Evolutionary conservation across 495 filamentous ascomycete genomes (phyloP), one percentile per base, ranked within the genome.

Genomic region (Podospora anserina): DNA sequence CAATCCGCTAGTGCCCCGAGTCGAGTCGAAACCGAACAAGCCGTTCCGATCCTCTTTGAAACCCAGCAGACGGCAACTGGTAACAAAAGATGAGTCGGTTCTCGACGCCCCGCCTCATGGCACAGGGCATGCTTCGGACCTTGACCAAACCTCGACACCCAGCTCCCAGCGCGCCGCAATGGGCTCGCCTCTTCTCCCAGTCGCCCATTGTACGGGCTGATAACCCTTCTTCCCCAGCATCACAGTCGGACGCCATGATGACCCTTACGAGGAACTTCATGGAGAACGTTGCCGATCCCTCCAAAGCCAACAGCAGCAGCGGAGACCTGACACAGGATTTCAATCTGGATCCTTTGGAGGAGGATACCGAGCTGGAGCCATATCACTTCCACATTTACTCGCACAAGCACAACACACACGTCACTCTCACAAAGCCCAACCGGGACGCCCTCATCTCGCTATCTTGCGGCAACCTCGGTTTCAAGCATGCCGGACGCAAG

Each of bases 321-420:
- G 55, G 66, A 0, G 27, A 63, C 18, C 27, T 76, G 49, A 61
- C 68, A n/a, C 64, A 68, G 13, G 66, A 64, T 13, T 23, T 78
- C 7, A 66, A 56, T 0, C 6, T 65, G 30, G 28, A 28, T 61
- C 9, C 39, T 49, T 49, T 49, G 18, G 66, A 66, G n/a, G 71
- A 76, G 7, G 75, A 75, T 19, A 69, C 68, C 61, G 74, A 71
- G 30, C 72, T 77, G 26, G 82, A 86, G 65, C 87, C 90, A 9
- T 90, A 95, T 81, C 91, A 94, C 72, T 86, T 99, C 66, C 92
- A 97, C 82, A 84, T 99, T 77, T 96, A 88, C 78, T 76, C 88
- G 49, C 88, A 89, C 69, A 95, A 91, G 82, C 95, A 97, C 85
- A 99, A 99, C 82, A 92, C 91, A 15, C 91, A 97, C 76, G 85